Evolutionary conservation across 2,329 filamentous ascomycete species (phyloP), one percentile per base, ranked within the genome.

Genomic region (Aspergillus puulaauensis): DNA sequence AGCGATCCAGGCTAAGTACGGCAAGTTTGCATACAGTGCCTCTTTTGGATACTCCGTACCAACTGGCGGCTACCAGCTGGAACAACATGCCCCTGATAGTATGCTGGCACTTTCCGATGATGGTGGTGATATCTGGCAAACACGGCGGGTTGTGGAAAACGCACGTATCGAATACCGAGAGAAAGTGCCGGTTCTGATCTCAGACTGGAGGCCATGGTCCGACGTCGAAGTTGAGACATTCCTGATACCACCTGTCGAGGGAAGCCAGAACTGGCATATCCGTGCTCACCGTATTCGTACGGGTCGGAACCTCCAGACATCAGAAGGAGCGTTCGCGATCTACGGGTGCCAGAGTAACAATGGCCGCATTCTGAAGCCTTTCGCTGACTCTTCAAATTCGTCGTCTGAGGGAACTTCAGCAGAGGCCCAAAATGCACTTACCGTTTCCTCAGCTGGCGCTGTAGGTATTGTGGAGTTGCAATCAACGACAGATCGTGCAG

Each of bases 1-100:
- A 73, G 89, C 88, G 54, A 90, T 89, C 0, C 89, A 93, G 71
- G 88, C 90, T 60, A 93, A 93, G 68, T 93, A 93, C 72, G 90
- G 90, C 47, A 83, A 85, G 59, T 92, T 93, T 69, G 89, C 89
- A 6, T 93, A 93, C 46, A 89, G 86, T 67, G 87, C 87, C 52
- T 84, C 87, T 0, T 93, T 90, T 70, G 89, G 82, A 19, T 93
- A 92, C 75, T 90, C 87, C 0, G 90, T 92, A 0, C 89, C 90
- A 0, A 90, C 89, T 0, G 90, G 90, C 0, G 82, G 86, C 17
- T 90, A 91, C 72, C 87, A 87, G 1, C 82, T 93, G 1, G 89
- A 91, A 70, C 89, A 91, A 67, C 90, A 88, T 68, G 88, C 89
- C 0, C 83, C 90, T 1, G 89, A 90, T 56, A 90, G 86, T 4